Percentiles rank a stretch among this genome's conserved stretches.
phyloP scores from a whole-genome alignment of 495 filamentous ascomycete genomes.

The Aspergillus saccharolyticus region DNA sequence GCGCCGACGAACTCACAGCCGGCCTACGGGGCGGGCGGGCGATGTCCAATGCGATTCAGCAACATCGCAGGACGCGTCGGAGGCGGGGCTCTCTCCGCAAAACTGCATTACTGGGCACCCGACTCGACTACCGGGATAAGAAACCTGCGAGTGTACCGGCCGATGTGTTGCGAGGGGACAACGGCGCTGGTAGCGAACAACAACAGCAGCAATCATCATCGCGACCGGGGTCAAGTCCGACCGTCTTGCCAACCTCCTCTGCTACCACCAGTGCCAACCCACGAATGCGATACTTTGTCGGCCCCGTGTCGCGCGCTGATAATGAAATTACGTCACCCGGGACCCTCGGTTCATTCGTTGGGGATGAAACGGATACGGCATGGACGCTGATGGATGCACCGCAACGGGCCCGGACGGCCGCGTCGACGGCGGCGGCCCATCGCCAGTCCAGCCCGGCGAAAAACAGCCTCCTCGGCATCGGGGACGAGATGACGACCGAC shows the following conservation, averaged over 20 bases:
- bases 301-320: constrained; percentile 5
- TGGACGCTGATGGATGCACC: constrained; percentile 27
- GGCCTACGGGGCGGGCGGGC: constrained; percentile 42
- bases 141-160: constrained; percentile 27
- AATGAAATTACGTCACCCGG: constrained; percentile 16
- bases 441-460: constrained; percentile 33
- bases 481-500: constrained; percentile 69
- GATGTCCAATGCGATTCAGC: constrained; percentile 46
- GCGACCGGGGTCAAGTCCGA: constrained; percentile 11
- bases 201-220: constrained; percentile 11
- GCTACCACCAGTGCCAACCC: constrained; percentile 6
- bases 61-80: constrained; percentile 61
- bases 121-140: constrained; percentile 47
- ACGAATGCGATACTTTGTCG: constrained; percentile 10
- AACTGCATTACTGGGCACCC: constrained; percentile 69
- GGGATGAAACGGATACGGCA: constrained; percentile 8
- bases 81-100: constrained; percentile 77
- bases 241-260: constrained; percentile 15
- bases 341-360: constrained; percentile 19
- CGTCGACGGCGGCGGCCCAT: constrained; percentile 16
- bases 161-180: constrained; percentile 44
- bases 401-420: constrained; percentile 18
- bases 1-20: constrained; percentile 28
- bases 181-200: constrained; percentile 19
- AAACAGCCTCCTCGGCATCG: constrained; percentile 55